A percentile compares a stretch with the other conserved stretches of the same genome.
These are phyloP conservation scores for Durio zibethinus DNA, from an alignment of 345 rosid species.

Conservation along the genomic window DNA sequence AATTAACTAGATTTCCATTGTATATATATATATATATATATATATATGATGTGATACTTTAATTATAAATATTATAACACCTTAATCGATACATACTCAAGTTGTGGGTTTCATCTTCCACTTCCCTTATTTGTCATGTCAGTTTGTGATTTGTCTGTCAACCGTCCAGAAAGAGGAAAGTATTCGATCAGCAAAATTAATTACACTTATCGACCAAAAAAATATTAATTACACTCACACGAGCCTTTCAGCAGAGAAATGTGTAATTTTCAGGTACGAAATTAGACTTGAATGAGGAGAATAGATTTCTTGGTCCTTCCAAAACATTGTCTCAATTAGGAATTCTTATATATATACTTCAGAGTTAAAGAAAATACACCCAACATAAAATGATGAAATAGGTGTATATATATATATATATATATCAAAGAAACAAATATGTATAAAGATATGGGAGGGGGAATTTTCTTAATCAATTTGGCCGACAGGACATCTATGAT, in stretches of 20 bases:
- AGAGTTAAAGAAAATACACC: background rate
- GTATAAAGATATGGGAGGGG: background rate
- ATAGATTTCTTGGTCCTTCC: background rate
- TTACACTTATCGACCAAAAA: too few relatives aligned
- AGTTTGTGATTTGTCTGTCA: conserved; percentile 1
- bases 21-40: too few relatives aligned
- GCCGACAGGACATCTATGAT: conserved; percentile 28
- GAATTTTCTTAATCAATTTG: conserved; percentile 18
- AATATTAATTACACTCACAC: background rate
- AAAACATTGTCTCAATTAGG: background rate
- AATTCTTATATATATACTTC: background rate
- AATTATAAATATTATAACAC: background rate
- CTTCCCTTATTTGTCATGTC: conserved; percentile 39
- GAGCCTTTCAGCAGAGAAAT: conserved; percentile 13
- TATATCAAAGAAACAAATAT: background rate
- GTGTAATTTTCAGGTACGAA: background rate
- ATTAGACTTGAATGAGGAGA: background rate
- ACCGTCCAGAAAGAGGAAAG: conserved; percentile 13
- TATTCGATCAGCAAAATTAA: background rate
- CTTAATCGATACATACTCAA: background rate
- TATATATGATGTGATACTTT: background rate
- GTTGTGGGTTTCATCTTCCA: conserved; percentile 10
- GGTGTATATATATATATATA: too few relatives aligned
- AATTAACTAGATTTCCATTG: background rate
- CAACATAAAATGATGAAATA: background rate